phyloP scores from a whole-genome alignment of 345 rosid species.

The Gossypium mustelinum region DNA sequence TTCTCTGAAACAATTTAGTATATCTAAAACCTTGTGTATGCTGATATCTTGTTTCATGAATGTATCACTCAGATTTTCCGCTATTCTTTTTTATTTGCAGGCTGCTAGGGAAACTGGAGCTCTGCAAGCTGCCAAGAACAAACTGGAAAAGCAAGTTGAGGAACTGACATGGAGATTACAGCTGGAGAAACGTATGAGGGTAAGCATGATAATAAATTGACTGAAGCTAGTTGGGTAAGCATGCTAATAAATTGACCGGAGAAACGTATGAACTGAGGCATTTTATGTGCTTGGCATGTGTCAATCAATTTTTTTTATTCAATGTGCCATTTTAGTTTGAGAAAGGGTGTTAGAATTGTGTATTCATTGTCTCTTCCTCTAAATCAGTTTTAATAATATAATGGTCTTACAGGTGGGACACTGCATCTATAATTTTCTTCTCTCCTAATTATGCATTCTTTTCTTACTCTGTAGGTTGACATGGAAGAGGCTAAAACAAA shows the following conservation, averaged over 20 bases:
- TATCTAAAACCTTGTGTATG: not conserved
- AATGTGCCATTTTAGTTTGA: not conserved
- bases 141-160: conserved; percentile 97
- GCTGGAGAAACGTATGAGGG: conserved; percentile 96
- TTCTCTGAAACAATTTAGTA: not conserved
- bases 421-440: conserved; percentile 6
- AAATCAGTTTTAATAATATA: not conserved
- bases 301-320: not conserved
- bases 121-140: conserved; percentile 97
- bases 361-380: not conserved
- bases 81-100: conserved; percentile 33
- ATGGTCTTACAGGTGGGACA: not conserved
- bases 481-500: conserved; percentile 89
- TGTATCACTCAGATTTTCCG: conserved; percentile 9
- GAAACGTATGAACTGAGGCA: not conserved
- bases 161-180: conserved; percentile 98
- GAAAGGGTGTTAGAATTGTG: not conserved
- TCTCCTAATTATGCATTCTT: conserved; percentile 8
- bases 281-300: not conserved
- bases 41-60: not conserved
- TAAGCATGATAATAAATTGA: conserved; percentile 30
- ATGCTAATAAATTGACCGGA: conserved; percentile 13
- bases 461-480: conserved; percentile 58
- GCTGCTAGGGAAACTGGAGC: conserved; percentile 99
- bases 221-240: conserved; percentile 41